Evolutionary conservation across 352 stramenopile species (phyloP).

Genomic region (Globisporangium nunn): DNA sequence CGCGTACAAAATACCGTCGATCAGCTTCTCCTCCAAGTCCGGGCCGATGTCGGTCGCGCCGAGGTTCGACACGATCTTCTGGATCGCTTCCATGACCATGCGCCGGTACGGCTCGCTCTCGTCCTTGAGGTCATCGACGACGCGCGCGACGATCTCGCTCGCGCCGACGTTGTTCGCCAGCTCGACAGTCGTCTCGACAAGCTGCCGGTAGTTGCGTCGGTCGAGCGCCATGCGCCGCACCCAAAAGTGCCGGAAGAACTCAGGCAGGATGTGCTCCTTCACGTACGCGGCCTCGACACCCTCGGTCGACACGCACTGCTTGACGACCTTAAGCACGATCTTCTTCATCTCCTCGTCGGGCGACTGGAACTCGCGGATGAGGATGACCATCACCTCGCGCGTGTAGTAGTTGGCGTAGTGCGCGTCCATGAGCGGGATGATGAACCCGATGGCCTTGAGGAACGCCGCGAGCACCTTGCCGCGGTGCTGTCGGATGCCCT

Average conservation of each 20-base stretch:
- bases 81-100: slow-evolving; percentile 99
- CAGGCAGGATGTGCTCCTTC: slow-evolving; percentile 95
- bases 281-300: slow-evolving; percentile 98
- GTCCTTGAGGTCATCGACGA: slow-evolving; percentile 99
- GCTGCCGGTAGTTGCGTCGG: slow-evolving; percentile 96
- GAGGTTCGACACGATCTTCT: slow-evolving; percentile 97
- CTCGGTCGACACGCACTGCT: slow-evolving; percentile 98
- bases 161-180: slow-evolving; percentile 98
- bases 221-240: slow-evolving; percentile 98
- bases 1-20: slow-evolving; percentile 98
- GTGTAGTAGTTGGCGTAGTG: slow-evolving; percentile 99
- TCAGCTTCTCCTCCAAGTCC: slow-evolving; percentile 97
- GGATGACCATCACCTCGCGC: slow-evolving; percentile 97
- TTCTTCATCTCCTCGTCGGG: slow-evolving; percentile 99
- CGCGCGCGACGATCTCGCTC: slow-evolving; percentile 95
- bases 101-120: slow-evolving; percentile 97
- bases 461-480: slow-evolving; percentile 98
- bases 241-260: slow-evolving; percentile 99
- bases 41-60: slow-evolving; percentile 95
- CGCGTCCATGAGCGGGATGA: slow-evolving; percentile 99
- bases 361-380: slow-evolving; percentile 98
- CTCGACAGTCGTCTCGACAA: slow-evolving; percentile 98
- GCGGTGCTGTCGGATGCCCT: slow-evolving; percentile 96
- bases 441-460: slow-evolving; percentile 98
- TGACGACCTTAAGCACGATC: slow-evolving; percentile 95